phyloP scores from a whole-genome alignment of 305 asterid genomes.

The Lippia alba region DNA sequence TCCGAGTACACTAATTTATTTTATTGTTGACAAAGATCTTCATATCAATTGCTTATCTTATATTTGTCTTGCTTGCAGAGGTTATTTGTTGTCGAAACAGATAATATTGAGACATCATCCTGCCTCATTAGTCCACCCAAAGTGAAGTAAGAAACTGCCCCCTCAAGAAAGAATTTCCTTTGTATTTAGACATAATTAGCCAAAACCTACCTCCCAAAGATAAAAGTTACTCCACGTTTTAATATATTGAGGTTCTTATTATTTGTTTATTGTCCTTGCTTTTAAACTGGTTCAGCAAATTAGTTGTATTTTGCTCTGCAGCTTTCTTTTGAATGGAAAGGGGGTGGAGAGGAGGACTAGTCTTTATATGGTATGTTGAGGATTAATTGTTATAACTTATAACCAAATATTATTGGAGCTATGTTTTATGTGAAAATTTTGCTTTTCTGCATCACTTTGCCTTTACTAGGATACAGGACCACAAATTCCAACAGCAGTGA shows the following conservation, averaged over 20 bases:
- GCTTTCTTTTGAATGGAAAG: constrained; percentile 86
- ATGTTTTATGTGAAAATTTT: constrained; percentile 28
- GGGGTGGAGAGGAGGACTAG: constrained; percentile 72
- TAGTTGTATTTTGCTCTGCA: constrained; percentile 44
- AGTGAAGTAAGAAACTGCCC: constrained; percentile 60
- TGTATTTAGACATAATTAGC: neutral
- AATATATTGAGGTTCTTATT: no score
- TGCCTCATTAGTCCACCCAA: constrained; percentile 83
- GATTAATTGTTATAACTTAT: constrained; percentile 17
- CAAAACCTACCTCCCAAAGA: no score
- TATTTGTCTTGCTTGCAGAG: constrained; percentile 62
- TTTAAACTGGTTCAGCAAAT: constrained; percentile 22
- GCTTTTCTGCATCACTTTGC: constrained; percentile 28
- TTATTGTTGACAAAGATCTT: constrained; percentile 9
- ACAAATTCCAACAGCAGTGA: constrained; percentile 74
- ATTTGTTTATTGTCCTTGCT: constrained; percentile 1
- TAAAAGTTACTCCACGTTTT: no score
- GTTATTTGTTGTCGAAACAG: constrained; percentile 73
- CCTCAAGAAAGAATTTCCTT: neutral
- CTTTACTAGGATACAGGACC: constrained; percentile 77
- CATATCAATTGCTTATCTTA: constrained; percentile 33
- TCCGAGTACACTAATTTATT: constrained; percentile 9
- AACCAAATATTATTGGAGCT: constrained; percentile 5
- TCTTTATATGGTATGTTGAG: constrained; percentile 55
- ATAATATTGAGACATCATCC: constrained; percentile 71